phyloP scores from a whole-genome alignment of 1,139 yeast species.

The Debaryomyces sp. region DNA sequence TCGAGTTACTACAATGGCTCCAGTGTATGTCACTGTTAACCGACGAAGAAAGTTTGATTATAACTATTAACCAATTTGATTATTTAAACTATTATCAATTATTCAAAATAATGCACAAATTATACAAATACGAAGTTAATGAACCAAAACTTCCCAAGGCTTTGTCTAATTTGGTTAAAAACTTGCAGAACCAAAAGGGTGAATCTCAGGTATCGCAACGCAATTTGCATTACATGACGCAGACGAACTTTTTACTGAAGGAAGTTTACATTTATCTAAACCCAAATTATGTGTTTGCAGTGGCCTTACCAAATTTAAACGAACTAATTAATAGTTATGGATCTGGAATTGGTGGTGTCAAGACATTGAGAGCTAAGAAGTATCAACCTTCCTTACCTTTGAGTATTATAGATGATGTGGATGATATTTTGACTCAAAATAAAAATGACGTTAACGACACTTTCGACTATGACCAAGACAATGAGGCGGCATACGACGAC shows the following conservation, averaged over 20 bases:
- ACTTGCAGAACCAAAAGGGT: conserved; percentile 41
- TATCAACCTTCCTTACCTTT: conserved; percentile 68
- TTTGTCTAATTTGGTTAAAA: conserved; percentile 38
- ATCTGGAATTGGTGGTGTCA: conserved; percentile 58
- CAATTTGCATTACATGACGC: conserved; percentile 47
- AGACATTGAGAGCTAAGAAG: conserved; percentile 46
- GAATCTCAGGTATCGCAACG: conserved; percentile 35
- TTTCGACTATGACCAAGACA: conserved; percentile 35
- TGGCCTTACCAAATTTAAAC: conserved; percentile 58
- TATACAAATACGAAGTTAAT: conserved; percentile 82
- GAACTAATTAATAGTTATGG: conserved; percentile 67
- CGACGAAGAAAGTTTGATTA: conserved; percentile 58
- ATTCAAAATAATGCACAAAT: conserved; percentile 63
- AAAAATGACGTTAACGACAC: conserved; percentile 36
- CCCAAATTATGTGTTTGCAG: conserved; percentile 50
- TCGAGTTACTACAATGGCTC: conserved; percentile 85
- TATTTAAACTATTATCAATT: conserved; percentile 71
- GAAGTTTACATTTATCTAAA: conserved; percentile 50
- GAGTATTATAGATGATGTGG: conserved; percentile 61
- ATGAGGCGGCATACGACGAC: conserved; percentile 16
- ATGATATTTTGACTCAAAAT: conserved; percentile 50
- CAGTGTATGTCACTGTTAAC: conserved; percentile 74
- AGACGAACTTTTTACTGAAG: conserved; percentile 41
- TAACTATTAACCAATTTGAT: conserved; percentile 59
- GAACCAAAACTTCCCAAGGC: conserved; percentile 64